phyloP scores from a whole-genome alignment of 805 yeast genomes.

The Candida mattraensis region DNA sequence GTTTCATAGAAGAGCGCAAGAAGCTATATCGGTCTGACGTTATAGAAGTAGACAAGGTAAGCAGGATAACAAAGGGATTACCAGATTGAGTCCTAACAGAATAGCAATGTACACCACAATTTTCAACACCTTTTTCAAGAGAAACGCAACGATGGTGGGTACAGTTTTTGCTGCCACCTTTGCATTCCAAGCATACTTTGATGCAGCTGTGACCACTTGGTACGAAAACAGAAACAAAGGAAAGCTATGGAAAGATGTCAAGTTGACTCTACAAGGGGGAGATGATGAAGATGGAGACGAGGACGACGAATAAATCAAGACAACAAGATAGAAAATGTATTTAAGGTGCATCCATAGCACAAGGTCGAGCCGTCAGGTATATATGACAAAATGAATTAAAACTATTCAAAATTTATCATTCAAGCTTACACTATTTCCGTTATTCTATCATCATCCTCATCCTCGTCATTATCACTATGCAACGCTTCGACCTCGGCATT shows the following conservation, averaged over 20 bases:
- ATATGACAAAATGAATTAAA: slow-evolving; percentile 1
- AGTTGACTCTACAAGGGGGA: slow-evolving; percentile 54
- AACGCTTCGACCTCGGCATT: slow-evolving; percentile 46
- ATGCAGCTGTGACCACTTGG: slow-evolving; percentile 64
- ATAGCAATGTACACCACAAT: slow-evolving; percentile 43
- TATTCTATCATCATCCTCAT: slow-evolving; percentile 51
- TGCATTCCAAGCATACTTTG: slow-evolving; percentile 78
- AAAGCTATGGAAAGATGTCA: slow-evolving; percentile 82
- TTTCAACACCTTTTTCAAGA: slow-evolving; percentile 74
- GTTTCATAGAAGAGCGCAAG: too few relatives aligned
- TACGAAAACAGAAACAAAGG: slow-evolving; percentile 80
- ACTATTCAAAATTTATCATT: neutral
- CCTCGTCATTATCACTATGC: slow-evolving; percentile 43
- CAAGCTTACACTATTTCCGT: slow-evolving; percentile 49
- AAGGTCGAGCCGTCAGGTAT: slow-evolving; percentile 7
- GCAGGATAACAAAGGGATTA: neutral
- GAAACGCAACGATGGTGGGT: slow-evolving; percentile 87
- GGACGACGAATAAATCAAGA: slow-evolving; percentile 43
- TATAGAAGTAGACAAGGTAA: too few relatives aligned
- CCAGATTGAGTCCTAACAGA: slow-evolving; percentile 5
- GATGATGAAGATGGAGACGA: slow-evolving; percentile 61
- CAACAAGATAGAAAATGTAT: slow-evolving; percentile 7
- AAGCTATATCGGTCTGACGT: too few relatives aligned
- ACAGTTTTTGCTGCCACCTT: slow-evolving; percentile 82
- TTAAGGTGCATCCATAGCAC: slow-evolving; percentile 3